Base-by-base conservation (phyloP, 192 early-diverging fungal species). In the Coemansia sp. region DNA sequence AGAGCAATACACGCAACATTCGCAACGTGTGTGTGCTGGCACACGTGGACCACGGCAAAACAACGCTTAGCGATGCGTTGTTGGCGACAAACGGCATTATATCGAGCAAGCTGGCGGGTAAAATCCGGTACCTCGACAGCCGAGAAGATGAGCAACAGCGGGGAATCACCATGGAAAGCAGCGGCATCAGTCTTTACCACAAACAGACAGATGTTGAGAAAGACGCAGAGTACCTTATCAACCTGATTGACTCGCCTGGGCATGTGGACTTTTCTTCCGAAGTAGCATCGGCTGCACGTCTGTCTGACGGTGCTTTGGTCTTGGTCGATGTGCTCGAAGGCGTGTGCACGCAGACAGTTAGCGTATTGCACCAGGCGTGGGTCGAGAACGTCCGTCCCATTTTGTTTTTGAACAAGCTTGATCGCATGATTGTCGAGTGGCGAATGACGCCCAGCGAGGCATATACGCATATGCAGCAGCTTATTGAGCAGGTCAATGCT, bases 81-180 rank as follows among this genome's bases (percentile, higher is more conserved):
- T 72, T 99, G 5, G 91, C 97, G n/a, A 93, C 95, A 11, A 99
- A 99, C 73, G 96, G 97, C 48, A 98, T 99, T 76, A 98, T 99
- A 51, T 94, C 92, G 27, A 85, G 82, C 62, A 98, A 96, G 69
- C 84, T 98, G 21, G 92, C 97, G 1, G 97, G 97, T 2, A 97
- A 96, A 63, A 87, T 96, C 10, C 89, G 96, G 27, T 99, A 95
- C 69, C 81, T 99, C 57, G 97, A 99, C 80, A 92, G 88, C 56
- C 84, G 97, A 56, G 93, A 95, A 64, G 97, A 99, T 66, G 97
- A 99, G 68, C 96, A 98, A 72, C 87, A 96, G 78, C 89, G 97
- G 25, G 97, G 97, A 3, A 99, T 99, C 64, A 99, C 96, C 0
- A 98, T 99, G 96, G 93, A 98, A 76, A 92, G 93, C 35, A 92